Evolutionary conservation across 495 filamentous ascomycete genomes (phyloP), one percentile per base, ranked within the genome.

Genomic region (Penicillium coffeae): DNA sequence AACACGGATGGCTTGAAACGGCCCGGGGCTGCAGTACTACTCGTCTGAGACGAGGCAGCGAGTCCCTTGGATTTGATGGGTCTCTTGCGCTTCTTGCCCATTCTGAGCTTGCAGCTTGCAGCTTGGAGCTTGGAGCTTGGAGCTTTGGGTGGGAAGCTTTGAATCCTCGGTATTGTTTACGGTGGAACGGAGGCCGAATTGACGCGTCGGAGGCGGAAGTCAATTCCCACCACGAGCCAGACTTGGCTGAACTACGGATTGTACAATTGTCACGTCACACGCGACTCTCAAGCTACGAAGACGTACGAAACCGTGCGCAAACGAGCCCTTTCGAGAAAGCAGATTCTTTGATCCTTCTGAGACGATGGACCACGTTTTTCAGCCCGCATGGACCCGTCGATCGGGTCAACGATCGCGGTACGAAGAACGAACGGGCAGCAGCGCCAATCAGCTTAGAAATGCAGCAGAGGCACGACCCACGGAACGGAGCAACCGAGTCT

Each of bases 51-150:
- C 54, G 50, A 40, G 42, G 40, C 20, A 39, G 52, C 43, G 46
- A 50, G 57, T 48, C 58, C 58, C 33, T 21, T 13, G 13, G 56
- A 49, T 47, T 68, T 71, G 52, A 54, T 44, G 38, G 72, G 64
- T 48, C 72, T 65, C 55, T 75, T 75, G 27, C 72, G 50, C 46
- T 75, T 75, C 38, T 70, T 71, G 8, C 64, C 69, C 72, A 75
- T 75, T 8, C 14, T 45, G 22, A 21, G 25, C n/a, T n/a, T n/a
- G n/a, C n/a, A n/a, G n/a, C n/a, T n/a, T n/a, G n/a, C n/a, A n/a
- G n/a, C n/a, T n/a, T n/a, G n/a, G n/a, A n/a, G n/a, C n/a, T n/a
- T n/a, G n/a, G n/a, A n/a, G n/a, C n/a, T n/a, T n/a, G n/a, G 25
- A 30, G 25, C 5, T 4, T 30, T 30, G 25, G 25, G 10, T 30